phyloP scores from a whole-genome alignment of 2,329 filamentous ascomycete species.

The Clonostachys byssicola region DNA sequence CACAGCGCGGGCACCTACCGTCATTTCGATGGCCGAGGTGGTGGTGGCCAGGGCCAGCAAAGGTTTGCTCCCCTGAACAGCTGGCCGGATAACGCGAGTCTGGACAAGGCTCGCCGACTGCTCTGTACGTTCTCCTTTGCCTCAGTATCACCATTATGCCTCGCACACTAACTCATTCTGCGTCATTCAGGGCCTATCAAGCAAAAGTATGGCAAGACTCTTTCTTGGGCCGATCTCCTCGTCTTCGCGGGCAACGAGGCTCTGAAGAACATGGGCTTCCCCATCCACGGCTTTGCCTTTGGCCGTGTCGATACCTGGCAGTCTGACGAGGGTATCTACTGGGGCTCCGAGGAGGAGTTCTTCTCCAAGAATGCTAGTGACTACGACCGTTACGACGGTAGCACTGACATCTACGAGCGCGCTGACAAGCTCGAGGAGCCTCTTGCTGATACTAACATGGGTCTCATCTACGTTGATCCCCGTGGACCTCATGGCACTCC shows the following conservation, averaged over 20 bases:
- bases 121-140: constrained; percentile 38
- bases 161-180: too few relatives aligned
- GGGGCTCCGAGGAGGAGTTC: constrained; percentile 71
- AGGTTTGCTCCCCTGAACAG: constrained; percentile 76
- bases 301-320: constrained; percentile 72
- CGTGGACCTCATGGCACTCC: constrained; percentile 71
- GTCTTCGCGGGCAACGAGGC: constrained; percentile 73
- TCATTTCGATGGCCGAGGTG: constrained; percentile 69
- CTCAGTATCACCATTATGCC: too few relatives aligned
- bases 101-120: constrained; percentile 77
- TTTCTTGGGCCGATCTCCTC: constrained; percentile 74
- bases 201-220: constrained; percentile 80
- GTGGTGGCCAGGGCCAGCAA: constrained; percentile 68
- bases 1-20: constrained; percentile 78
- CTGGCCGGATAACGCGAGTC: constrained; percentile 75
- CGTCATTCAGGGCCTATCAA: constrained; percentile 56
- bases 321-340: constrained; percentile 66
- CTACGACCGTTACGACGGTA: constrained; percentile 53
- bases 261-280: constrained; percentile 72
- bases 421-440: constrained; percentile 64
- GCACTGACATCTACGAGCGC: constrained; percentile 38
- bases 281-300: constrained; percentile 69
- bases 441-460: constrained; percentile 60
- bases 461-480: constrained; percentile 73
- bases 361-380: constrained; percentile 25